These are phyloP conservation scores for Aspergillus brunneoviolaceus DNA, from an alignment of 2,329 filamentous ascomycete species.

Conservation along the genomic window DNA sequence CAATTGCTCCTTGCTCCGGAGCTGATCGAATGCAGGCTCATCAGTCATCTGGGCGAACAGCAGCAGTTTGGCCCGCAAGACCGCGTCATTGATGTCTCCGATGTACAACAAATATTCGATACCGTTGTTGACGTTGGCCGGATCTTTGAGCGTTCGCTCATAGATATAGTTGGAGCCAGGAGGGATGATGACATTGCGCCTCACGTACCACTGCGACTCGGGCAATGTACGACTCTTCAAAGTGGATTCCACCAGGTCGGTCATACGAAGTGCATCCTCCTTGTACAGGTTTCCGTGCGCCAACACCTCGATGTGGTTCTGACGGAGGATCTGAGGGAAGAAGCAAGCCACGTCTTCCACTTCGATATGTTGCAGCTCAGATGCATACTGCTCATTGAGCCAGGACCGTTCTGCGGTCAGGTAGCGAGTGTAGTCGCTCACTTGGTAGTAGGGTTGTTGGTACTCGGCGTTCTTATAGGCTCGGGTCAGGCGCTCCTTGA, in stretches of 20 bases:
- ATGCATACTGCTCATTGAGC: constrained; percentile 75
- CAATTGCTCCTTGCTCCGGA: constrained; percentile 94
- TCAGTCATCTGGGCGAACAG: constrained; percentile 87
- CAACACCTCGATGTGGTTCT: constrained; percentile 84
- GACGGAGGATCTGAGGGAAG: constrained; percentile 74
- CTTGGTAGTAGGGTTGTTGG: constrained; percentile 84
- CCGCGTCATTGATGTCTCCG: constrained; percentile 67
- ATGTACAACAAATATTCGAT: constrained; percentile 76
- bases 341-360: constrained; percentile 73
- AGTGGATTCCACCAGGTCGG: constrained; percentile 75
- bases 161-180: constrained; percentile 81
- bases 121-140: constrained; percentile 84
- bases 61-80: constrained; percentile 71
- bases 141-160: constrained; percentile 76
- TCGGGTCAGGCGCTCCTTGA: constrained; percentile 79
- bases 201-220: constrained; percentile 74
- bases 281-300: constrained; percentile 93
- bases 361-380: constrained; percentile 73
- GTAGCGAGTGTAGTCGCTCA: constrained; percentile 79
- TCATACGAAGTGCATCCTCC: constrained; percentile 84
- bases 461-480: constrained; percentile 84
- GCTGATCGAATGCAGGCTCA: constrained; percentile 90
- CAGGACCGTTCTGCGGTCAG: constrained; percentile 74
- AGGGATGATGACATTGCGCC: constrained; percentile 74
- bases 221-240: constrained; percentile 74